Evolutionary conservation across 768 basidiomycete species (phyloP).

Genomic region (Tephrocybe sp.): DNA sequence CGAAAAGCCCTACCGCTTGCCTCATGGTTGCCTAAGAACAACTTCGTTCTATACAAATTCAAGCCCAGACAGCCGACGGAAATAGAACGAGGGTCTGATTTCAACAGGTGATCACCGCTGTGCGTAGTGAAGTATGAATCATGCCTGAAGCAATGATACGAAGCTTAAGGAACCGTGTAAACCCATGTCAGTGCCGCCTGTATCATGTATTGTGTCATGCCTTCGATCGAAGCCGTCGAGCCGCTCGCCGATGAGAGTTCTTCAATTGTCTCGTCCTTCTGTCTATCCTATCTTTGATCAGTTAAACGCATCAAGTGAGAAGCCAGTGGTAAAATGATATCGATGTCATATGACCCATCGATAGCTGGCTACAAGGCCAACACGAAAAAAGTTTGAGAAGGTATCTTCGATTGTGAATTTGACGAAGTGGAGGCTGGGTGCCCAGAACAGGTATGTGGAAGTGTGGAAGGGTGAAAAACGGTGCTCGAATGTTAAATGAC

Average conservation of each 20-base stretch:
- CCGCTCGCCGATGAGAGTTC: background rate
- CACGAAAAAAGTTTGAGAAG: too few species aligned
- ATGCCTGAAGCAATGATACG: background rate
- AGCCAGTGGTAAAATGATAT: background rate
- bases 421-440: too few species aligned
- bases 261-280: background rate
- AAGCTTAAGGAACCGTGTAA: constrained; percentile 2
- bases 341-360: constrained; percentile 11
- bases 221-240: constrained; percentile 9
- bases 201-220: constrained; percentile 8
- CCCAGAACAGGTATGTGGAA: too few species aligned
- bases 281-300: background rate
- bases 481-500: too few species aligned
- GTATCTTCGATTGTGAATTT: too few species aligned
- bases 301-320: too few species aligned
- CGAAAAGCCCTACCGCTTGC: background rate
- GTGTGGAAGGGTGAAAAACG: too few species aligned
- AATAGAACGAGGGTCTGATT: too few species aligned
- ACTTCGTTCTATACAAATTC: background rate
- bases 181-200: background rate
- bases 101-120: background rate
- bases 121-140: background rate
- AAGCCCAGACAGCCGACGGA: background rate
- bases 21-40: background rate
- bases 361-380: too few species aligned